Conservation (phyloP, 345 rosid genomes). For the Balakata baccata region DNA sequence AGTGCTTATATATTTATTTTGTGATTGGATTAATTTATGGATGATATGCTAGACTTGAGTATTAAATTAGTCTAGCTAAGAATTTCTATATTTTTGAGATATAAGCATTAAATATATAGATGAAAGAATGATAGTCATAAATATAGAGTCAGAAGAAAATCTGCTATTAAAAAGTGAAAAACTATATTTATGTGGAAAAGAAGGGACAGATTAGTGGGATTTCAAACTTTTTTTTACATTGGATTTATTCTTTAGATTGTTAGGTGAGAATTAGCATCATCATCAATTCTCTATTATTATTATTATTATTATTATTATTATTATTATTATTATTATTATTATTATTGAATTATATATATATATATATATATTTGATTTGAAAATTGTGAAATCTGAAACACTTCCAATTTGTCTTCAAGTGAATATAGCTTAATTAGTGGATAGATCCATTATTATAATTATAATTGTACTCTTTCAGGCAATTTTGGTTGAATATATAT, state of each 20-base stretch:
- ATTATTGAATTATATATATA: background rate
- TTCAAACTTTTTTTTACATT: background rate
- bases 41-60: too few relatives aligned
- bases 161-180: too few relatives aligned
- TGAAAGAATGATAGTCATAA: too few relatives aligned
- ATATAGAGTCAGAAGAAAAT: too few relatives aligned
- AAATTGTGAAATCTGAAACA: background rate
- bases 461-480: background rate
- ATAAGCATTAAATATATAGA: too few relatives aligned
- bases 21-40: too few relatives aligned
- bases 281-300: background rate
- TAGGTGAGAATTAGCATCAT: background rate
- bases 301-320: background rate
- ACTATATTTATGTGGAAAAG: too few relatives aligned
- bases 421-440: slow-evolving; percentile 11
- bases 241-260: background rate
- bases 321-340: too few relatives aligned
- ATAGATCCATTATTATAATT: background rate
- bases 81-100: too few relatives aligned
- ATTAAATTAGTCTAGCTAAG: too few relatives aligned
- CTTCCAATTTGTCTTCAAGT: slow-evolving; percentile 2
- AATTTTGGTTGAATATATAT: too few relatives aligned
- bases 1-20: too few relatives aligned
- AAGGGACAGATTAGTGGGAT: background rate
- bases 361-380: slow-evolving; percentile 1